phyloP scores from a whole-genome alignment of 2,329 filamentous ascomycete genomes.

The Chaetomiaceae sp. region DNA sequence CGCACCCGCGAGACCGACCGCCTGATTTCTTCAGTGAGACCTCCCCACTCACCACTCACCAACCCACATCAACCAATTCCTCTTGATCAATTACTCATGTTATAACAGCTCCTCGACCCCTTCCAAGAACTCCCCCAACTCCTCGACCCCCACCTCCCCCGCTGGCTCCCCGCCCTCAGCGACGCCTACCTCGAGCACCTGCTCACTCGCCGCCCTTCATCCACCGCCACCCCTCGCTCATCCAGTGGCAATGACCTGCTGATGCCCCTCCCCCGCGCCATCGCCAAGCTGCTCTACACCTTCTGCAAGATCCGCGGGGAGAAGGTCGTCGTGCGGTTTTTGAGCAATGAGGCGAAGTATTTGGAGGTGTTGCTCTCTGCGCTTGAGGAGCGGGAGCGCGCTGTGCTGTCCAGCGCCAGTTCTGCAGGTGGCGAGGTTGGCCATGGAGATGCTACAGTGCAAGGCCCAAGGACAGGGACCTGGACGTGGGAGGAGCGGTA shows the following conservation, averaged over 20 bases:
- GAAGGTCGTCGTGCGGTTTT: slow-evolving; percentile 85
- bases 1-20: slow-evolving; percentile 24
- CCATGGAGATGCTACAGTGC: too few species aligned
- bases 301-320: slow-evolving; percentile 93
- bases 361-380: slow-evolving; percentile 75
- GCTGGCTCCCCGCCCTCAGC: slow-evolving; percentile 69
- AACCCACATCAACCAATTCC: too few species aligned
- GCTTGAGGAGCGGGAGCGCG: slow-evolving; percentile 57
- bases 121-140: slow-evolving; percentile 29
- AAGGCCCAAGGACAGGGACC: neutral
- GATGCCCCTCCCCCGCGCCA: slow-evolving; percentile 60
- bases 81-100: neutral
- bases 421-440: neutral
- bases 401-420: neutral
- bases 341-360: slow-evolving; percentile 84
- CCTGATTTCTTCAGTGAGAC: slow-evolving; percentile 19
- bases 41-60: too few species aligned
- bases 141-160: slow-evolving; percentile 76
- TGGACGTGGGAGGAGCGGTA: slow-evolving; percentile 88
- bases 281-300: slow-evolving; percentile 77
- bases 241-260: slow-evolving; percentile 34
- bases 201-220: slow-evolving; percentile 36
- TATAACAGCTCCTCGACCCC: neutral
- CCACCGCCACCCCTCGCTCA: slow-evolving; percentile 17
- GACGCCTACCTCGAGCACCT: slow-evolving; percentile 70